A percentile compares a stretch with the other conserved stretches of the same genome.
Evolutionary conservation across 306 rosid genomes (phyloP).

Genomic region (Trifolium pratense): DNA sequence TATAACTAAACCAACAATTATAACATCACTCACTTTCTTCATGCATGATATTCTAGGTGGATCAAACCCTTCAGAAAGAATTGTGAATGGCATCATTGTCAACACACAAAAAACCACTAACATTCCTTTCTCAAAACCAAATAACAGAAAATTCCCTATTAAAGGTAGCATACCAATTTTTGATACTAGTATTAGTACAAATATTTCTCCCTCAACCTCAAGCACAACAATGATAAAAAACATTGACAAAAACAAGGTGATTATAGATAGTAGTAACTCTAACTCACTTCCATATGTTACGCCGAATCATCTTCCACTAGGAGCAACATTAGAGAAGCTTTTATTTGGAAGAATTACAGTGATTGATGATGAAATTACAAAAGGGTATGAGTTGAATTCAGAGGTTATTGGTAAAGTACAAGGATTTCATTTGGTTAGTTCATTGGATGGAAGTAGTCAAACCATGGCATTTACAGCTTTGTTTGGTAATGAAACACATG

Average conservation of each 20-base stretch:
- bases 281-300: slow-evolving; percentile 40
- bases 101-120: slow-evolving; percentile 37
- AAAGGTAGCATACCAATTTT: slow-evolving; percentile 41
- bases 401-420: slow-evolving; percentile 46
- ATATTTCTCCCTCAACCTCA: background rate
- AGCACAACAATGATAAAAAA: slow-evolving; percentile 21
- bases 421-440: slow-evolving; percentile 53
- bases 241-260: slow-evolving; percentile 44
- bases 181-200: slow-evolving; percentile 30
- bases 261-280: slow-evolving; percentile 14
- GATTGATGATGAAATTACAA: slow-evolving; percentile 50
- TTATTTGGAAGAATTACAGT: slow-evolving; percentile 59
- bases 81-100: slow-evolving; percentile 41
- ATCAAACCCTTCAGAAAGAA: slow-evolving; percentile 52
- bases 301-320: slow-evolving; percentile 17
- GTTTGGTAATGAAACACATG: slow-evolving; percentile 32
- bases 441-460: slow-evolving; percentile 55
- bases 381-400: slow-evolving; percentile 41
- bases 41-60: slow-evolving; percentile 55
- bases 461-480: slow-evolving; percentile 49
- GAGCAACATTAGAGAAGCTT: slow-evolving; percentile 37
- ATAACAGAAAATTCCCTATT: slow-evolving; percentile 40
- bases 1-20: too few species aligned
- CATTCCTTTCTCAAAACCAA: slow-evolving; percentile 59
- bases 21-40: slow-evolving; percentile 39